phyloP scores from a whole-genome alignment of 2,329 filamentous ascomycete genomes.

The Mycogone perniciosa region DNA sequence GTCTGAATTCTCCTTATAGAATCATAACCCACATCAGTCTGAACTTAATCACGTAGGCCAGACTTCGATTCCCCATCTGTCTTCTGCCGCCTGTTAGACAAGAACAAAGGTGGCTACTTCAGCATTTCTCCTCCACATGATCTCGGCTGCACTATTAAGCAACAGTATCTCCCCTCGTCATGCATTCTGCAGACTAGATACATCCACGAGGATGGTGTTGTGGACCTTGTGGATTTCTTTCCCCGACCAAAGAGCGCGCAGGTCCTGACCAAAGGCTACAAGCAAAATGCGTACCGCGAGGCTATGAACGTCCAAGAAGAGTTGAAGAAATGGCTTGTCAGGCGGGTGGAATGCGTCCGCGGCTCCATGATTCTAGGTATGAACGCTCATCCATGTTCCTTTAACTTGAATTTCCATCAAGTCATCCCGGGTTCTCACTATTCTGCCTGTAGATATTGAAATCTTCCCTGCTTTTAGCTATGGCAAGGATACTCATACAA shows the following conservation, averaged over 20 bases:
- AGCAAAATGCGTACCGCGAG: constrained; percentile 48
- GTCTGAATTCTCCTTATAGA: constrained; percentile 16
- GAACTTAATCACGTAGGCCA: constrained; percentile 44
- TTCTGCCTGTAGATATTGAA: constrained; percentile 48
- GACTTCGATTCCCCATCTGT: constrained; percentile 72
- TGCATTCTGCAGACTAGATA: constrained; percentile 74
- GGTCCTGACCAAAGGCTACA: constrained; percentile 42
- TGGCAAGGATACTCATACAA: constrained; percentile 55
- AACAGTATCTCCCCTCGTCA: constrained; percentile 68
- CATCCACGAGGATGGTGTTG: constrained; percentile 67
- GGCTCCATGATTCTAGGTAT: constrained; percentile 56
- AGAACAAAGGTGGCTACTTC: constrained; percentile 68
- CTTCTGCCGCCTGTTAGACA: constrained; percentile 69
- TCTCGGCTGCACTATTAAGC: constrained; percentile 60
- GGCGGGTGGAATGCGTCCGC: constrained; percentile 66
- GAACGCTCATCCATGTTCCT: constrained; percentile 1
- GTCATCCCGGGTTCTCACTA: background rate
- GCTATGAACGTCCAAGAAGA: constrained; percentile 49
- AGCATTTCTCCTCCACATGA: constrained; percentile 52
- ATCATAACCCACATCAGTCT: background rate
- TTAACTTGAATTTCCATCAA: background rate
- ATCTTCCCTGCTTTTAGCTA: constrained; percentile 70
- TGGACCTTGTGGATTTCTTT: constrained; percentile 70
- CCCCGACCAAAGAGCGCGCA: constrained; percentile 58
- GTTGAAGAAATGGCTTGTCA: constrained; percentile 64